Conservation (phyloP, 805 yeast genomes). For the Jamesozyma jinghongensis region DNA sequence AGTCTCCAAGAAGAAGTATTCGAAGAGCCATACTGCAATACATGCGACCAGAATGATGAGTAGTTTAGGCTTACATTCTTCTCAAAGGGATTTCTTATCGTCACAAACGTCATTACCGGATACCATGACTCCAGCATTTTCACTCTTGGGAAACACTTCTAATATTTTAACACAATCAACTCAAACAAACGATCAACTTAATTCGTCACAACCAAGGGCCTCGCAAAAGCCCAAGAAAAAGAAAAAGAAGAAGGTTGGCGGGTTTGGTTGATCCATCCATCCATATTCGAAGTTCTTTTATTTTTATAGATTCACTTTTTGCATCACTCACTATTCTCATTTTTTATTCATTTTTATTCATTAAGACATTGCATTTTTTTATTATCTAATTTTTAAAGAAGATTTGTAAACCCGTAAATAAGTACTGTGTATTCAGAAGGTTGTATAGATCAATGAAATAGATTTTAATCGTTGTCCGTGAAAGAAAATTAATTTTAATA, state of each 20-base stretch:
- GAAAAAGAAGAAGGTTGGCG: slow-evolving; percentile 40
- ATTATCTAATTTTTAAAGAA: too few relatives aligned
- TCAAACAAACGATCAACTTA: not conserved
- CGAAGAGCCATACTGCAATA: not conserved
- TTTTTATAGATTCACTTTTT: not conserved
- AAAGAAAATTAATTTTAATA: too few relatives aligned
- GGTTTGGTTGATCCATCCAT: slow-evolving; percentile 33
- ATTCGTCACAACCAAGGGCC: slow-evolving; percentile 3
- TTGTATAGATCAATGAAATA: too few relatives aligned
- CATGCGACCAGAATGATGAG: not conserved
- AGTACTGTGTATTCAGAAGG: too few relatives aligned
- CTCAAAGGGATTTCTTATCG: slow-evolving; percentile 3
- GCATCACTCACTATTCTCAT: too few relatives aligned
- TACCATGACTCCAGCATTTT: slow-evolving; percentile 28
- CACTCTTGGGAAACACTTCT: slow-evolving; percentile 17
- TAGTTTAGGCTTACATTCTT: not conserved
- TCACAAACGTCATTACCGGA: slow-evolving; percentile 15
- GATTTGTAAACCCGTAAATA: too few relatives aligned
- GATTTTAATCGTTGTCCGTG: too few relatives aligned
- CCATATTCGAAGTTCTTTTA: too few relatives aligned
- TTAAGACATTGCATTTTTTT: too few relatives aligned
- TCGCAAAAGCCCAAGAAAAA: slow-evolving; percentile 16
- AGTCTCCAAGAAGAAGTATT: not conserved
- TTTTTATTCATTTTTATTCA: too few relatives aligned
- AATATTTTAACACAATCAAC: slow-evolving; percentile 1